Evolutionary conservation across 805 yeast genomes (phyloP), one percentile per base, ranked within the genome.

Genomic region (Ogataea angusta): DNA sequence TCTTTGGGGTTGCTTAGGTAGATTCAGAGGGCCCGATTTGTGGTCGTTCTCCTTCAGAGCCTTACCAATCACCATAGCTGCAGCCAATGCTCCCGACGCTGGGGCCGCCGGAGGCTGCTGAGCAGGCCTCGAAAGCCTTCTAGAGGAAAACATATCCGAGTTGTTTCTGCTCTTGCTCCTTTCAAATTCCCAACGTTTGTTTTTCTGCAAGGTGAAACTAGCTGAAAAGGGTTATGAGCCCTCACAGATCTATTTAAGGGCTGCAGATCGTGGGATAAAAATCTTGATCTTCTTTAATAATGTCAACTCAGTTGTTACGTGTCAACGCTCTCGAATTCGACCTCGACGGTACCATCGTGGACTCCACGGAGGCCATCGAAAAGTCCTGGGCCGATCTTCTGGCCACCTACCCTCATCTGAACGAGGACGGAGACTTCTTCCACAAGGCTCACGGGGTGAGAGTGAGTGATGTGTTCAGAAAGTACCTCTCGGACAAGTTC

Each of bases 321-420:
- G 47, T 26, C 31, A 33, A 57, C 24, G 45, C 53, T 14, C 48
- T 57, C 49, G 75, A 85, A 48, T 87, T 87, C 64, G 95, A 87
- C 66, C 79, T 89, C 38, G 95, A 87, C 61, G 95, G 95, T 39
- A 87, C 95, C 21, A 69, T 87, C 57, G 87, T 87, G 59, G 79
- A 83, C 62, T 84, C 95, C 29, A 86, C 90, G 45, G 80, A 78
- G 40, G 87, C 93, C 44, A 85, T 86, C 47, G 87, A 85, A 57
- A 83, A 79, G 56, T 79, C 85, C 68, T 87, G 95, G 95, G 76
- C 75, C 55, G 82, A 78, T 45, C 75, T 84, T 57, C 78, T 87
- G 46, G 76, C 75, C 57, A 80, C 82, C 42, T 78, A 80, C 62
- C 77, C 85, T 13, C 80, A 78, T 49, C 26, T 53, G 29, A 49